Evolutionary conservation across 345 rosid genomes (phyloP).

Genomic region (Gossypium australe): DNA sequence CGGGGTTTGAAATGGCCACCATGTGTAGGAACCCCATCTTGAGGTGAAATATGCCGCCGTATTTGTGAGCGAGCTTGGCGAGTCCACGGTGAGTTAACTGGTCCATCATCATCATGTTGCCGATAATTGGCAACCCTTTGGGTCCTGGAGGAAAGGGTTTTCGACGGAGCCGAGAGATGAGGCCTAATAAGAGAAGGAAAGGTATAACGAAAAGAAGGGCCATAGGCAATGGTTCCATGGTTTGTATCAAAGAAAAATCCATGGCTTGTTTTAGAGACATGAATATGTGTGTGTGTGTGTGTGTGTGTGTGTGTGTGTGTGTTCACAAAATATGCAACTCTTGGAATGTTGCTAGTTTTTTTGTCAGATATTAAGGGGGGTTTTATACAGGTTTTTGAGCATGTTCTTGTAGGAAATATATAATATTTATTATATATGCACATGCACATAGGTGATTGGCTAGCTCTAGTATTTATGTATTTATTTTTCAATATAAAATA

Average conservation of each 20-base stretch:
- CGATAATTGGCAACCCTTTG: slow-evolving; percentile 71
- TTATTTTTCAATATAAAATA: background rate
- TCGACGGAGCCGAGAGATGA: slow-evolving; percentile 31
- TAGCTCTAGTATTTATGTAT: background rate
- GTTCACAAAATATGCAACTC: slow-evolving; percentile 19
- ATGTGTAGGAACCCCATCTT: slow-evolving; percentile 71
- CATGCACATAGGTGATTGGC: background rate
- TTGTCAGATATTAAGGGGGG: background rate
- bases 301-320: background rate
- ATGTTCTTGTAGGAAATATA: background rate
- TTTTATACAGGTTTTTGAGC: slow-evolving; percentile 24
- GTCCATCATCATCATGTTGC: slow-evolving; percentile 87
- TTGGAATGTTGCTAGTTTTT: slow-evolving; percentile 20
- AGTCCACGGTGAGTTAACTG: slow-evolving; percentile 90
- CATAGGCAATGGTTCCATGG: slow-evolving; percentile 26
- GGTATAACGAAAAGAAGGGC: slow-evolving; percentile 31
- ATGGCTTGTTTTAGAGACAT: slow-evolving; percentile 12
- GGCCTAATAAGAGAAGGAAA: slow-evolving; percentile 35
- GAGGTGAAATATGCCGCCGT: slow-evolving; percentile 82
- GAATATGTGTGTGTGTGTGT: background rate
- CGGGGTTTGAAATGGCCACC: slow-evolving; percentile 67
- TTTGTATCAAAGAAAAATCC: slow-evolving; percentile 26
- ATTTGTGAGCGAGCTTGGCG: slow-evolving; percentile 49
- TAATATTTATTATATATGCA: too few relatives aligned
- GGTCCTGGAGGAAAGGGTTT: slow-evolving; percentile 89